These are phyloP conservation scores for Chlamydomonas eustigma DNA, from an alignment of 139 green algal species.

Conservation along the genomic window DNA sequence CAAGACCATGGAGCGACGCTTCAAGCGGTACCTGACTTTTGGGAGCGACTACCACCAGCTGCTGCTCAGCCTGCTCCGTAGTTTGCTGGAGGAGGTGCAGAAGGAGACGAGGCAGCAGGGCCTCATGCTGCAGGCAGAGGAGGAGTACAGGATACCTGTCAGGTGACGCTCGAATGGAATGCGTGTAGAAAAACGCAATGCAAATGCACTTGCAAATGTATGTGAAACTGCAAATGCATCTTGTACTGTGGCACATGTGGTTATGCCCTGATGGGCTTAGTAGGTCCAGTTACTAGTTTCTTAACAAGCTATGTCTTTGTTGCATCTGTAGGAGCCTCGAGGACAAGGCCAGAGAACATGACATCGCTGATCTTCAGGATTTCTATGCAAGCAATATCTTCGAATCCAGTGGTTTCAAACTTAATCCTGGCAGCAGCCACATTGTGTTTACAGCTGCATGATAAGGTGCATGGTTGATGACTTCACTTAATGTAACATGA, in stretches of 20 bases:
- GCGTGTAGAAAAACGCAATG: slow-evolving; percentile 16
- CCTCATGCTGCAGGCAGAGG: slow-evolving; percentile 9
- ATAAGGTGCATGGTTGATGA: neutral
- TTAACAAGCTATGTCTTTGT: too few species aligned
- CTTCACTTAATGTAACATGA: too few species aligned
- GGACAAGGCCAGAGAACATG: slow-evolving; percentile 74
- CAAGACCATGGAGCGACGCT: slow-evolving; percentile 64
- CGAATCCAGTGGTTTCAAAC: slow-evolving; percentile 48
- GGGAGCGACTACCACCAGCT: slow-evolving; percentile 43
- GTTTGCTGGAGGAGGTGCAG: slow-evolving; percentile 67
- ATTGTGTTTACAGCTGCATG: slow-evolving; percentile 1
- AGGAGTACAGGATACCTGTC: slow-evolving; percentile 24
- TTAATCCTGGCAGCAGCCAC: slow-evolving; percentile 20
- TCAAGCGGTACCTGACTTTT: slow-evolving; percentile 36
- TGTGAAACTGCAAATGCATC: neutral
- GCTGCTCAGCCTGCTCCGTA: slow-evolving; percentile 42
- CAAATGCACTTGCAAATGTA: neutral
- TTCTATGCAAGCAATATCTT: slow-evolving; percentile 70
- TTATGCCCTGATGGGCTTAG: too few species aligned
- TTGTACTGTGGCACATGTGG: neutral
- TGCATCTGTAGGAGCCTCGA: slow-evolving; percentile 57
- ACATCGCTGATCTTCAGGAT: slow-evolving; percentile 70
- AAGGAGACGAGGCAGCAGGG: slow-evolving; percentile 43
- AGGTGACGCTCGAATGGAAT: slow-evolving; percentile 22
- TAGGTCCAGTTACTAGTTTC: too few species aligned